Evolutionary conservation across 2,329 filamentous ascomycete genomes (phyloP).

Genomic region (Alternaria gaisen): DNA sequence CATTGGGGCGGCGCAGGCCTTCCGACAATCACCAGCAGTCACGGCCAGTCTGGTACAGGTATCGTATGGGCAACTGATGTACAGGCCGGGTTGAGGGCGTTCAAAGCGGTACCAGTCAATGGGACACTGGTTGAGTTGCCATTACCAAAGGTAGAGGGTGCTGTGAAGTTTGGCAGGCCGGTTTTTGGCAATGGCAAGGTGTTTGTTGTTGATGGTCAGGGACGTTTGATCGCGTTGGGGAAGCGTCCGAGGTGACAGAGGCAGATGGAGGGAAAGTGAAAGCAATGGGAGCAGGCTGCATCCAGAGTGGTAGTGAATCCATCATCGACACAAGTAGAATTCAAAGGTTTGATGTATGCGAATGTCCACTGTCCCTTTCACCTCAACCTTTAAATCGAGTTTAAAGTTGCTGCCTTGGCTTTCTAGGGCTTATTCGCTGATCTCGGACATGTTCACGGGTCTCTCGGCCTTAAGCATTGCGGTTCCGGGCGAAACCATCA

Average conservation of each 20-base stretch:
- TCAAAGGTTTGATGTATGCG: neutral
- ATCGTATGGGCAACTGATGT: slow-evolving; percentile 54
- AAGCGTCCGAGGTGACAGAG: neutral
- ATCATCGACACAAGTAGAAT: neutral
- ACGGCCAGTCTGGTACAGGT: slow-evolving; percentile 39
- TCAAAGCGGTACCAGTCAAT: slow-evolving; percentile 53
- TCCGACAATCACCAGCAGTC: slow-evolving; percentile 52
- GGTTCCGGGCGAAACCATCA: slow-evolving; percentile 4
- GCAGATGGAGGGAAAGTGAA: neutral
- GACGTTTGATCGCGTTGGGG: slow-evolving; percentile 20
- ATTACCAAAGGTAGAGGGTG: slow-evolving; percentile 50
- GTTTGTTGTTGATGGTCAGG: slow-evolving; percentile 34
- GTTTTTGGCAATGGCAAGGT: slow-evolving; percentile 51
- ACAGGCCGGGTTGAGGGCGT: slow-evolving; percentile 52
- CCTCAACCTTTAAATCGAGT: neutral
- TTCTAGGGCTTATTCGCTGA: neutral
- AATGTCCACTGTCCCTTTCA: neutral
- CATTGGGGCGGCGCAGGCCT: slow-evolving; percentile 43
- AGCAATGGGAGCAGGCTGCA: slow-evolving; percentile 3
- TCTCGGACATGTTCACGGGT: neutral
- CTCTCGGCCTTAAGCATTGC: slow-evolving; percentile 4
- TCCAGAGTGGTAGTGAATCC: slow-evolving; percentile 13
- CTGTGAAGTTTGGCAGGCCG: slow-evolving; percentile 53
- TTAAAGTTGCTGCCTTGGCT: slow-evolving; percentile 3
- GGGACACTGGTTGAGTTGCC: slow-evolving; percentile 48